Evolutionary conservation across 2,329 filamentous ascomycete genomes (phyloP).

Genomic region (Claviceps spartinae): DNA sequence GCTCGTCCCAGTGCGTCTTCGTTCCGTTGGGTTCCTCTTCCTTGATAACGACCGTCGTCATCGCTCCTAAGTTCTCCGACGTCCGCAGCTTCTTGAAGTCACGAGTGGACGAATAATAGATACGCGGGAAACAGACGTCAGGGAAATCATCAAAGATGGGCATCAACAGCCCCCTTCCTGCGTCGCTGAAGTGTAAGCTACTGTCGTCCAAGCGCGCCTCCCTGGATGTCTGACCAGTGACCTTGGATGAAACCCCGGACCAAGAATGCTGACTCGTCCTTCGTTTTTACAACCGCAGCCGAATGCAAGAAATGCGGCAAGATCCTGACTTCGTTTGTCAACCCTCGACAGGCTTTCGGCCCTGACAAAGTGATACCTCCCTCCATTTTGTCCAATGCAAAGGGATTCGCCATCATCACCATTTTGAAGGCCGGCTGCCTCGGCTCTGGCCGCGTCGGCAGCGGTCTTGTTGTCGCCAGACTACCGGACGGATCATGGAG

Average conservation of each 20-base stretch:
- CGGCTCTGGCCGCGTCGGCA: conserved; percentile 68
- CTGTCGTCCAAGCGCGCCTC: background rate
- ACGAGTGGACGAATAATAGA: too few species aligned
- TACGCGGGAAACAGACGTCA: background rate
- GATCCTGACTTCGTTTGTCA: conserved; percentile 88
- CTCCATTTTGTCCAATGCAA: conserved; percentile 75
- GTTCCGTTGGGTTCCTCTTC: too few species aligned
- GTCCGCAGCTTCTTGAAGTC: too few species aligned
- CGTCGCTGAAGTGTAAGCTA: conserved; percentile 53
- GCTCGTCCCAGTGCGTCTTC: too few species aligned
- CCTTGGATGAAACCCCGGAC: background rate
- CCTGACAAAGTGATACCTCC: conserved; percentile 97
- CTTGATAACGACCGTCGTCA: too few species aligned
- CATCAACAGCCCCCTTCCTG: conserved; percentile 53
- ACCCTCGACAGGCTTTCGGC: conserved; percentile 83
- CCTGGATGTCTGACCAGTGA: too few species aligned
- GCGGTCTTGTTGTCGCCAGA: conserved; percentile 68
- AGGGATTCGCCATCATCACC: conserved; percentile 77
- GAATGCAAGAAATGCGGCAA: conserved; percentile 97
- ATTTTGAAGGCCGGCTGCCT: conserved; percentile 81
- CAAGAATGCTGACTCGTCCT: background rate
- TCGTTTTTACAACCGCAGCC: conserved; percentile 38
- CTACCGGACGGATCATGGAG: conserved; percentile 69
- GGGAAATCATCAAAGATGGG: conserved; percentile 32
- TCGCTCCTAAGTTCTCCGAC: too few species aligned